phyloP scores from a whole-genome alignment of 2,329 filamentous ascomycete species.

The Myriosclerotinia scirpicola region DNA sequence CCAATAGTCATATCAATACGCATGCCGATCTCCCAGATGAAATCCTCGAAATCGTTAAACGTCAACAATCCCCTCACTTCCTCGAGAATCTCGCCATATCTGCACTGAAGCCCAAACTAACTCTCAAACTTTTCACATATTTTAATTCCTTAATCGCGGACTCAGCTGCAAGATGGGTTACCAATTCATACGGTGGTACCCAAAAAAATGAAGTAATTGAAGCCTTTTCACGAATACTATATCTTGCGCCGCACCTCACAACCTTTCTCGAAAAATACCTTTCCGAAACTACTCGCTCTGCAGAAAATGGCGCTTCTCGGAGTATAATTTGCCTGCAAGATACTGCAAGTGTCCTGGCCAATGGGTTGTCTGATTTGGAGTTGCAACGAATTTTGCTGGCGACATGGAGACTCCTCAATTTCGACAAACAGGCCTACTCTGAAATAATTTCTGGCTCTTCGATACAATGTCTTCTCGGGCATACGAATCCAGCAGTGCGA shows the following conservation, averaged over 20 bases:
- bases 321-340: constrained; percentile 30
- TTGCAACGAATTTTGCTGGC: constrained; percentile 60
- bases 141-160: constrained; percentile 79
- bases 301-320: constrained; percentile 27
- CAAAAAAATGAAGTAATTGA: constrained; percentile 53
- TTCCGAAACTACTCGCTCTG: constrained; percentile 22
- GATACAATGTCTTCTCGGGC: constrained; percentile 67
- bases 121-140: constrained; percentile 70
- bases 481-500: constrained; percentile 60
- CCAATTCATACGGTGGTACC: constrained; percentile 34
- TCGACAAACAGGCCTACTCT: constrained; percentile 69
- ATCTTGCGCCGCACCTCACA: constrained; percentile 77
- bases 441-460: constrained; percentile 62
- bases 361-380: constrained; percentile 43
- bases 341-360: constrained; percentile 38
- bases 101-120: constrained; percentile 68
- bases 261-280: constrained; percentile 63
- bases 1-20: constrained; percentile 41
- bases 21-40: constrained; percentile 66
- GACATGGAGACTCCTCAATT: constrained; percentile 75
- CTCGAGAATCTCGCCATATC: constrained; percentile 69
- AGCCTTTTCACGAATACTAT: constrained; percentile 76
- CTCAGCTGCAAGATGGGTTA: constrained; percentile 77
- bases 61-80: constrained; percentile 63
- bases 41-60: constrained; percentile 65